These are phyloP conservation scores for Penicillium macrosclerotiorum DNA, from an alignment of 495 filamentous ascomycete genomes.

Conservation along the genomic window DNA sequence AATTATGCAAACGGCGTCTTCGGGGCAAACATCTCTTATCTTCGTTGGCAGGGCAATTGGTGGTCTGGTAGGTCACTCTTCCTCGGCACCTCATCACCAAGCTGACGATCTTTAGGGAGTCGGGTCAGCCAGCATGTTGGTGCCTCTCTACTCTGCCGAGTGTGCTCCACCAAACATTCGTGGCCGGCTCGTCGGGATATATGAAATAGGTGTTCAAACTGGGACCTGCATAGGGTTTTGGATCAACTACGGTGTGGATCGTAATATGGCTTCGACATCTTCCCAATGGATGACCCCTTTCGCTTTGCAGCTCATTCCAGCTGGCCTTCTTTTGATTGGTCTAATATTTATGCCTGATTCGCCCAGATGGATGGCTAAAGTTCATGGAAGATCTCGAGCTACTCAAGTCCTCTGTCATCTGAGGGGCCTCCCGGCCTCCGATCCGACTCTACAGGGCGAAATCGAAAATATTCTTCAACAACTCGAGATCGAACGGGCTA, in stretches of 20 bases:
- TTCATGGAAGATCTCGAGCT: slow-evolving; percentile 4
- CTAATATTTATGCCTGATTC: slow-evolving; percentile 58
- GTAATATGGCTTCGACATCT: slow-evolving; percentile 10
- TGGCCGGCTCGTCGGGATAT: slow-evolving; percentile 68
- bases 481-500: slow-evolving; percentile 8
- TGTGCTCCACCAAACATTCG: slow-evolving; percentile 71
- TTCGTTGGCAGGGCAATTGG: slow-evolving; percentile 9
- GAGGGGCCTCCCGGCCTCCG: slow-evolving; percentile 13
- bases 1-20: slow-evolving; percentile 11
- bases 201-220: slow-evolving; percentile 63
- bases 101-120: slow-evolving; percentile 26
- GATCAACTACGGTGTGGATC: slow-evolving; percentile 46
- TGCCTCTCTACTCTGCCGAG: slow-evolving; percentile 73
- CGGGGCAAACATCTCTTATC: slow-evolving; percentile 6
- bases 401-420: slow-evolving; percentile 6
- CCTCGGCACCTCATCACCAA: background rate
- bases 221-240: slow-evolving; percentile 64
- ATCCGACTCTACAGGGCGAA: slow-evolving; percentile 12
- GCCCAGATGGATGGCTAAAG: slow-evolving; percentile 54
- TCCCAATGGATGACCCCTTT: slow-evolving; percentile 22
- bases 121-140: slow-evolving; percentile 51
- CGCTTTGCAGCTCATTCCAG: slow-evolving; percentile 19
- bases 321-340: slow-evolving; percentile 43
- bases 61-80: slow-evolving; percentile 8
- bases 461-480: slow-evolving; percentile 15